These are phyloP conservation scores for Verticillium tricorpus DNA, from an alignment of 2,329 filamentous ascomycete genomes.

Conservation along the genomic window DNA sequence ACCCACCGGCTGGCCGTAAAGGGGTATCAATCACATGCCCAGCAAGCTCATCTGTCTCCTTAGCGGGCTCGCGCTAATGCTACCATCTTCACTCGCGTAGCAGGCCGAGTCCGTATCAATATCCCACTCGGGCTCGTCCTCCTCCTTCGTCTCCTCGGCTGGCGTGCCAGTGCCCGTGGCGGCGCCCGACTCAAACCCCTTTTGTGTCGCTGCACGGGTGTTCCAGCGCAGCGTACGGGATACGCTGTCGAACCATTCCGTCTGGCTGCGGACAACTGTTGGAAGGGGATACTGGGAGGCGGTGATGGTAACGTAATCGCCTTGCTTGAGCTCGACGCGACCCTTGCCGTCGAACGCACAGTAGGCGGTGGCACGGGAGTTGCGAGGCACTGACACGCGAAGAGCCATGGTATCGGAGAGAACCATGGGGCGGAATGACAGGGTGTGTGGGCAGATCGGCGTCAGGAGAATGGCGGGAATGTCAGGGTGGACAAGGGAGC, in stretches of 20 bases:
- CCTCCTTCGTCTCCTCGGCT: constrained; percentile 47
- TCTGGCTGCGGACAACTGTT: constrained; percentile 82
- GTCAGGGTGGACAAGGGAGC: constrained; percentile 91
- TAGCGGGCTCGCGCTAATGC: constrained; percentile 61
- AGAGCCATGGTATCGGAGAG: constrained; percentile 91
- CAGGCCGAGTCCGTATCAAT: constrained; percentile 84
- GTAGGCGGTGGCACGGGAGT: constrained; percentile 88
- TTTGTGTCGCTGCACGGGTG: constrained; percentile 84
- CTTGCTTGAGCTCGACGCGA: constrained; percentile 85
- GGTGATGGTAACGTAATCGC: constrained; percentile 93
- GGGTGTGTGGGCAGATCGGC: constrained; percentile 93
- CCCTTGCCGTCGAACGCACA: constrained; percentile 98
- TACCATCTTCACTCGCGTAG: constrained; percentile 69
- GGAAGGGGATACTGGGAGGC: constrained; percentile 97
- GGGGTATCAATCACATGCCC: constrained; percentile 43
- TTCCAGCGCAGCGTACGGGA: constrained; percentile 93
- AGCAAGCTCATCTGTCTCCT: constrained; percentile 70
- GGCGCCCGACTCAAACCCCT: constrained; percentile 67
- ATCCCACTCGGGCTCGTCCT: constrained; percentile 71
- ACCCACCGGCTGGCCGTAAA: background rate
- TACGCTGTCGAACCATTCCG: constrained; percentile 96
- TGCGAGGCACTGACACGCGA: constrained; percentile 78
- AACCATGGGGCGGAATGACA: constrained; percentile 97
- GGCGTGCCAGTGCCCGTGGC: constrained; percentile 23
- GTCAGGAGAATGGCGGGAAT: constrained; percentile 96